Evolutionary conservation across 805 yeast genomes (phyloP).

Genomic region (Candida maris): DNA sequence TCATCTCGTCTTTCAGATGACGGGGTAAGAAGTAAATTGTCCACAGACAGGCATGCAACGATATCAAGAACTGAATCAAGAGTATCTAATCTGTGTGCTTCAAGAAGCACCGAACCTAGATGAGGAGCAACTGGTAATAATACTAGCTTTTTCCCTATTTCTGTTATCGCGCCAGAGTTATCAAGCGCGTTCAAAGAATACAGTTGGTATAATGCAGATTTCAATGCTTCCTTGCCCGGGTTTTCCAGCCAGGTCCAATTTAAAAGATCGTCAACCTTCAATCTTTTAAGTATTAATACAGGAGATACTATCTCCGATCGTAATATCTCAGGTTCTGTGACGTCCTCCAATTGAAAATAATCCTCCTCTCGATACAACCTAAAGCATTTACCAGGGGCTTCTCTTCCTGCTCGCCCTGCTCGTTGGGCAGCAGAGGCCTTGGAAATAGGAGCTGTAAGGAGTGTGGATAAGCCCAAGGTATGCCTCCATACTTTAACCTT

Average conservation of each 20-base stretch:
- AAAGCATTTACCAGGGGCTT: conserved; percentile 84
- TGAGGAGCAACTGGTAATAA: conserved; percentile 91
- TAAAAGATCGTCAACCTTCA: conserved; percentile 78
- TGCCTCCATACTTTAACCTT: conserved; percentile 96
- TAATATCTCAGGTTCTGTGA: conserved; percentile 91
- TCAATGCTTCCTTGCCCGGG: conserved; percentile 76
- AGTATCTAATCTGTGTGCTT: conserved; percentile 53
- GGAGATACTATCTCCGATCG: conserved; percentile 85
- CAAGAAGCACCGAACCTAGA: conserved; percentile 76
- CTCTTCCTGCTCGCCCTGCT: conserved; percentile 99
- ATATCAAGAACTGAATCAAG: conserved; percentile 76
- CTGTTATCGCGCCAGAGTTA: conserved; percentile 71
- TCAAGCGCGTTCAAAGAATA: conserved; percentile 77
- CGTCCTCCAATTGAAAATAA: conserved; percentile 58
- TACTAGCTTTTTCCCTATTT: conserved; percentile 81
- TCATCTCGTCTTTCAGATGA: conserved; percentile 79
- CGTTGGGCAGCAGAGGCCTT: conserved; percentile 94
- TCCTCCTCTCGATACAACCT: conserved; percentile 76
- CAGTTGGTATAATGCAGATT: conserved; percentile 73
- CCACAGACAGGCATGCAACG: conserved; percentile 89
- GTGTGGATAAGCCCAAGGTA: conserved; percentile 85
- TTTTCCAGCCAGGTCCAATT: conserved; percentile 92
- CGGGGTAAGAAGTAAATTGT: conserved; percentile 79
- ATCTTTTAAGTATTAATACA: conserved; percentile 73
- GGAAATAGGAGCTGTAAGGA: conserved; percentile 87